phyloP scores from a whole-genome alignment of 2,329 filamentous ascomycete species.

The Cryphonectria parasitica region DNA sequence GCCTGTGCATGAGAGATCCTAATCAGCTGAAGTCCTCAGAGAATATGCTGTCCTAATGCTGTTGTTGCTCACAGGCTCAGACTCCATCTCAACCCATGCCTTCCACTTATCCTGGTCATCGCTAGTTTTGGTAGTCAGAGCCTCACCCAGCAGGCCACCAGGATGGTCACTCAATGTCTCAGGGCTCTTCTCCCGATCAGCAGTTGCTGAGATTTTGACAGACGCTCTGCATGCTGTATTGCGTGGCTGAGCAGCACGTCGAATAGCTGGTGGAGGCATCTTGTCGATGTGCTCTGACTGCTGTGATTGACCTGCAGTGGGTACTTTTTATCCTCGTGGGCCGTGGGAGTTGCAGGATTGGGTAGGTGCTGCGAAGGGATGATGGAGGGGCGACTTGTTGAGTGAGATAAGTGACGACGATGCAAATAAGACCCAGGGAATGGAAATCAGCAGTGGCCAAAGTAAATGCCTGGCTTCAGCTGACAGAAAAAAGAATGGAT shows the following conservation, averaged over 20 bases:
- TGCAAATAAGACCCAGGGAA: not conserved
- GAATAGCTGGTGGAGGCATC: not conserved
- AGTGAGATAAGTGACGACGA: not conserved
- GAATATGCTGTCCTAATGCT: not conserved
- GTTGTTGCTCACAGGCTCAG: constrained; percentile 70
- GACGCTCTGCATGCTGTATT: constrained; percentile 26
- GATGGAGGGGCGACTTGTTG: not conserved
- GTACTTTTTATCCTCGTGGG: not conserved
- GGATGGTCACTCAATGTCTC: constrained; percentile 34
- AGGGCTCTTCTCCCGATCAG: constrained; percentile 31
- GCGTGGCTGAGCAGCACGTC: not conserved
- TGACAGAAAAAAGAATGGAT: not conserved
- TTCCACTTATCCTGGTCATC: constrained; percentile 65
- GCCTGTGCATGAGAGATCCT: constrained; percentile 51
- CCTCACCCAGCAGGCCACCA: constrained; percentile 49
- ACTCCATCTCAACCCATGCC: constrained; percentile 85
- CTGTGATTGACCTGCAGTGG: not conserved
- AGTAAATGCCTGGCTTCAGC: not conserved
- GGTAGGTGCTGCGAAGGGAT: not conserved
- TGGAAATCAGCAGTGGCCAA: not conserved
- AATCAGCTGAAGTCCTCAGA: not conserved
- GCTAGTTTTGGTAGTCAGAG: constrained; percentile 51
- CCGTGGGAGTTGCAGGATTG: not conserved
- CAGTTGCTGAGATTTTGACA: constrained; percentile 6
- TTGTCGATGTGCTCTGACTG: not conserved